Conservation (phyloP, 1,284 basidiomycete genomes). For the Trichosporon sp. region DNA sequence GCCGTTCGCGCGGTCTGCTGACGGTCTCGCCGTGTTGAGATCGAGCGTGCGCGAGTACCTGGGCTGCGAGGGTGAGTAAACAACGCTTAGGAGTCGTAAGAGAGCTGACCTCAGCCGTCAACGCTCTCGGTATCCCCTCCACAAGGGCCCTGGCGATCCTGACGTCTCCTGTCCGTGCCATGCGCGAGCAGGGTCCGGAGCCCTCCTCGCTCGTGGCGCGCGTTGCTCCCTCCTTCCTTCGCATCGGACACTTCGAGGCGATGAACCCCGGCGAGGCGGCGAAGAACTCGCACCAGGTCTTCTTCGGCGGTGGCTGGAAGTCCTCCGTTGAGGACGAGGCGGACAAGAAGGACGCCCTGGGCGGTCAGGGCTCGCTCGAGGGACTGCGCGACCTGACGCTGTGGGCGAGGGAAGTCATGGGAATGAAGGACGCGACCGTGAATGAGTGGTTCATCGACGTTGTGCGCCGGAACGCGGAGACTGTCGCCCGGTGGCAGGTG, state of each 20-base stretch:
- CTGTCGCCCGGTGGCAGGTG: slow-evolving; percentile 89
- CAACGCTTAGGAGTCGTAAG: too few relatives aligned
- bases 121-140: slow-evolving; percentile 83
- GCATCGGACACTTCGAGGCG: slow-evolving; percentile 89
- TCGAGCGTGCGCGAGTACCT: slow-evolving; percentile 91
- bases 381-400: slow-evolving; percentile 71
- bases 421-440: slow-evolving; percentile 64
- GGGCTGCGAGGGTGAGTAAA: slow-evolving; percentile 71
- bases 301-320: slow-evolving; percentile 59
- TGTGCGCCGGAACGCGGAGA: slow-evolving; percentile 78
- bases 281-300: slow-evolving; percentile 61
- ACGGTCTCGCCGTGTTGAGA: slow-evolving; percentile 88
- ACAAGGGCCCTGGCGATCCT: slow-evolving; percentile 83
- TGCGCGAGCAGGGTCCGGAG: slow-evolving; percentile 74
- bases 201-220: slow-evolving; percentile 79
- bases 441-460: slow-evolving; percentile 73
- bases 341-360: slow-evolving; percentile 34
- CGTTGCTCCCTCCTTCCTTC: slow-evolving; percentile 84
- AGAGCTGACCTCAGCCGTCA: slow-evolving; percentile 66
- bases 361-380: slow-evolving; percentile 69
- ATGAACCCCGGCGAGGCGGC: slow-evolving; percentile 67
- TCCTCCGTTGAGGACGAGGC: slow-evolving; percentile 56
- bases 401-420: slow-evolving; percentile 66
- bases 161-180: slow-evolving; percentile 70
- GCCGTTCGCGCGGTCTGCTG: slow-evolving; percentile 86